Conservation (phyloP, 352 stramenopile species). For the Pythium utonaiense region DNA sequence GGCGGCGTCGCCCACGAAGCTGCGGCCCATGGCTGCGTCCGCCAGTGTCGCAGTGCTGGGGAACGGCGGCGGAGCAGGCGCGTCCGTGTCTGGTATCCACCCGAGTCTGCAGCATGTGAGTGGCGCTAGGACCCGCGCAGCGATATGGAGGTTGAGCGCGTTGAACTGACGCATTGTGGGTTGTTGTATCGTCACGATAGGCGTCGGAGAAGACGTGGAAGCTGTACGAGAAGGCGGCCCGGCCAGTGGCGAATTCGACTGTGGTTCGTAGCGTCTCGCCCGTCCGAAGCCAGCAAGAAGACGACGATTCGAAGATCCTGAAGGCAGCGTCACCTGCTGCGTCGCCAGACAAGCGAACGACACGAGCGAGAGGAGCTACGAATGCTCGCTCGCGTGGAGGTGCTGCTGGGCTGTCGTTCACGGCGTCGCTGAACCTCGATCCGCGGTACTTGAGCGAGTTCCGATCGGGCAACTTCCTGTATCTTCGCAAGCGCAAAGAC, state of each 20-base stretch:
- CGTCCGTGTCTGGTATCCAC: slow-evolving; percentile 30
- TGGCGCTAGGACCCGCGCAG: background rate
- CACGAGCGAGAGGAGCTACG: slow-evolving; percentile 2
- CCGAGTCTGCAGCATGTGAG: slow-evolving; percentile 46
- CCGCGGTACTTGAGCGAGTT: slow-evolving; percentile 74
- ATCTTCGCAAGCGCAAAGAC: slow-evolving; percentile 62
- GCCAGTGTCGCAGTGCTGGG: slow-evolving; percentile 32
- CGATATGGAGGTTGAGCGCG: background rate
- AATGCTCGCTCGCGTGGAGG: background rate
- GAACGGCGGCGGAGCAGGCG: background rate
- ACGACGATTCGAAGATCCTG: background rate
- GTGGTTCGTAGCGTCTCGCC: slow-evolving; percentile 13
- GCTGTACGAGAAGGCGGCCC: slow-evolving; percentile 27
- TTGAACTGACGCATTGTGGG: background rate
- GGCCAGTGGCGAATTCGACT: background rate
- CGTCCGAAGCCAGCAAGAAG: slow-evolving; percentile 7
- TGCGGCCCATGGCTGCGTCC: slow-evolving; percentile 16
- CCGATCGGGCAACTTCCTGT: slow-evolving; percentile 78
- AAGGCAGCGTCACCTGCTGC: background rate
- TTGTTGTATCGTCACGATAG: slow-evolving; percentile 24
- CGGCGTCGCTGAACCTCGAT: slow-evolving; percentile 70
- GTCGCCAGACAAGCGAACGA: background rate
- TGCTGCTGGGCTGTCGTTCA: slow-evolving; percentile 49
- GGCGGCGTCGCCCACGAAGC: slow-evolving; percentile 7
- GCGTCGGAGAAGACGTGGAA: slow-evolving; percentile 56